phyloP scores from a whole-genome alignment of 805 yeast species.

The Saccharomyces eubayanus region DNA sequence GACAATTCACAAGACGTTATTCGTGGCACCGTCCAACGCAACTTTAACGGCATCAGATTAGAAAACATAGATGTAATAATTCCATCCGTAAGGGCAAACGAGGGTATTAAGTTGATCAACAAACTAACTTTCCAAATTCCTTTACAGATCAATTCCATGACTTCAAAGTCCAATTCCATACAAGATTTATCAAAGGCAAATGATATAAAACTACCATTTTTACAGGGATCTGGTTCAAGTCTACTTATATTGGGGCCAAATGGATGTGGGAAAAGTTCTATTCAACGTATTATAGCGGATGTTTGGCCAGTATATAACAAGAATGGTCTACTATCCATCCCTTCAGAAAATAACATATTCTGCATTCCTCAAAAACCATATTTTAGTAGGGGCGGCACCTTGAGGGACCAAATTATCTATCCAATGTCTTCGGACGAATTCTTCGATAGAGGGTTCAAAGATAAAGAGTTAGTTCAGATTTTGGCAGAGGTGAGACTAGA shows the following conservation, averaged over 20 bases:
- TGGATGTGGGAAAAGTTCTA: slow-evolving; percentile 84
- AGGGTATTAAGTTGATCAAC: slow-evolving; percentile 53
- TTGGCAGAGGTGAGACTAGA: slow-evolving; percentile 72
- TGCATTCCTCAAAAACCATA: slow-evolving; percentile 84
- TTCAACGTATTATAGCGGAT: slow-evolving; percentile 75
- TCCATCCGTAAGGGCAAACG: slow-evolving; percentile 56
- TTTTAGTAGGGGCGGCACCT: slow-evolving; percentile 64
- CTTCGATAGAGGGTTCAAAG: slow-evolving; percentile 62
- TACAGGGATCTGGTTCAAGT: slow-evolving; percentile 46
- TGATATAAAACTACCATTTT: slow-evolving; percentile 20
- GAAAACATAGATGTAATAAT: slow-evolving; percentile 77
- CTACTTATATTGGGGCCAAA: slow-evolving; percentile 77
- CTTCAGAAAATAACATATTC: slow-evolving; percentile 57
- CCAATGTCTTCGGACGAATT: slow-evolving; percentile 75
- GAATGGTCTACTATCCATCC: slow-evolving; percentile 71
- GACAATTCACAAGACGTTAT: slow-evolving; percentile 38
- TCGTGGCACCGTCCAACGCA: slow-evolving; percentile 71
- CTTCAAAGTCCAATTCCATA: slow-evolving; percentile 30
- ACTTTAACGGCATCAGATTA: slow-evolving; percentile 70
- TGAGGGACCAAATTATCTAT: slow-evolving; percentile 85
- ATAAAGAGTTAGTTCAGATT: slow-evolving; percentile 57
- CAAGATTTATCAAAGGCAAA: slow-evolving; percentile 26
- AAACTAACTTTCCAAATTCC: slow-evolving; percentile 51
- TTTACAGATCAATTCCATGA: slow-evolving; percentile 20
- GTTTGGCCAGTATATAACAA: slow-evolving; percentile 79